Evolutionary conservation across 1,139 yeast genomes (phyloP), one percentile per base, ranked within the genome.

Genomic region (Kodamaea derodonti): DNA sequence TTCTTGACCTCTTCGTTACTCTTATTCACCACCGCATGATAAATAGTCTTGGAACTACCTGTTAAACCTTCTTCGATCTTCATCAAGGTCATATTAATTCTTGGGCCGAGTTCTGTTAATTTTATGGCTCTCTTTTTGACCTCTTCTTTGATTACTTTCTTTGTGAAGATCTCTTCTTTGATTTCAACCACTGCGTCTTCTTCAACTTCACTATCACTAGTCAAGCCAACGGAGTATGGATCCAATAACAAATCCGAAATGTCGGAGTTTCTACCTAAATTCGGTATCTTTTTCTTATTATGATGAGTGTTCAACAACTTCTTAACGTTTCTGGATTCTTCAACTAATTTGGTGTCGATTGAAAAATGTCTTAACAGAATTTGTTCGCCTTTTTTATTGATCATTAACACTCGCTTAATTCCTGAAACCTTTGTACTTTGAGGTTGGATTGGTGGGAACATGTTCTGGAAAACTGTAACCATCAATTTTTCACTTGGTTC

Each of bases 391-490:
- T 82, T 82, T 52, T 81, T 84, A 56, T 84, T 82, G 40, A 94
- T 65, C 76, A 94, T 74, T 50, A 94, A 66, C 8, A 94, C 97
- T 49, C 99, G 72, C 51, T 80, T 82, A 42, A 94, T 90, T 1
- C 83, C 68, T 28, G 72, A 65, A 20, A 92, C 82, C 45, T 78
- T 80, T 22, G 95, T 86, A 42, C 67, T 65, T 42, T 84, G 84
- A 15, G 96, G 96, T 39, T 82, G 79, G 48, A 94, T 82, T 14
- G 98, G 88, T 4, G 99, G 99, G 57, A 92, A 88, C 78, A 92
- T 79, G 62, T 88, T 88, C 59, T 92, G 98, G 63, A 94, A 87
- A 66, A 90, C 81, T 2, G 97, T 86, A 22, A 95, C 79, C 45
- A 90, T 60, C 46, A 92, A 71, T 48, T 86, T 85, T 57, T 92